Base-by-base conservation (phyloP, 75 land plant species). In the Pseudotsuga menziesii region DNA sequence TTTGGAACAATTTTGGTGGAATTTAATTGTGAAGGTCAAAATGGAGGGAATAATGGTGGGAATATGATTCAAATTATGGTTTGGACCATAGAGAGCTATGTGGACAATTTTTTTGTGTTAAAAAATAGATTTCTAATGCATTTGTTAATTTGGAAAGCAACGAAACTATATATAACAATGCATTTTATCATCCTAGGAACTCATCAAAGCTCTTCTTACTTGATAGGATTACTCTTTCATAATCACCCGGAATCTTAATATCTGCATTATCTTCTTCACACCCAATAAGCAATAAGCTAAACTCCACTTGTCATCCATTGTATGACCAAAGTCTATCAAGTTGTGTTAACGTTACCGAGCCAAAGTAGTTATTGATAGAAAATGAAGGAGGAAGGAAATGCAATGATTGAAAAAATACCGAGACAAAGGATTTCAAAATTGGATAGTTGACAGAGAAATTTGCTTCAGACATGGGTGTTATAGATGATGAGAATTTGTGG, bases 311-410 rank as follows among this genome's bases (percentile, higher is more conserved):
- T 48, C 74, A 56, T 72, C 74, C 74, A 52, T 22, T 72, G 48
- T 72, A 72, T 72, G 74, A 72, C 12, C 55, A 22, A 11, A 72
- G 74, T 72, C 74, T 56, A 52, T 56, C 74, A 72, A n/a, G n/a
- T n/a, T n/a, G n/a, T n/a, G n/a, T 23, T 23, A 25, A 72, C 14
- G 5, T 17, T 36, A 36, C 20, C 6, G 70, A 41, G 35, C 44
- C 70, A 35, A 29, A 66, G n/a, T 20, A 66, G 17, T 66, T 66
- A 66, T 66, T 36, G 44, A 17, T 41, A 17, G 41, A 16, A 29
- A 27, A 27, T 32, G 70, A 15, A 66, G 17, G 70, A 36, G 70
- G 36, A 66, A 16, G 48, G 20, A 19, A 66, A 36, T 36, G 22
- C 56, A 72, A 72, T 23, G 74, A 72, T 12, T 22, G 15, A 48